phyloP scores from a whole-genome alignment of 305 asterid species.

The Rubia tinctorum region DNA sequence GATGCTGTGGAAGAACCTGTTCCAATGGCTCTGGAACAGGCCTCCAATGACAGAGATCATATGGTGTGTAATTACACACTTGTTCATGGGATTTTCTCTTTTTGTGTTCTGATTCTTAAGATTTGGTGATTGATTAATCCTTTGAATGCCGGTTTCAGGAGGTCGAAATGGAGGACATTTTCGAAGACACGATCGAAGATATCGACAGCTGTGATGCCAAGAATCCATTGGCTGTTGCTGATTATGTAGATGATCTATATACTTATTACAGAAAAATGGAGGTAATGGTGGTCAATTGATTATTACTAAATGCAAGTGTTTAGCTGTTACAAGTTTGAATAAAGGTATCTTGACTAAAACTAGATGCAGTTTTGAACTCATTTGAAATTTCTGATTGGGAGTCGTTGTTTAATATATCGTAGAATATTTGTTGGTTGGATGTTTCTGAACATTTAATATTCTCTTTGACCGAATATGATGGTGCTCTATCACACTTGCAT shows the following conservation, averaged over 20 bases:
- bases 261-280: slow-evolving; percentile 68
- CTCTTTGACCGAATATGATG: neutral
- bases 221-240: slow-evolving; percentile 66
- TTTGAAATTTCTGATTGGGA: slow-evolving; percentile 1
- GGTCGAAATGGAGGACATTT: slow-evolving; percentile 92
- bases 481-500: neutral
- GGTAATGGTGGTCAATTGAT: slow-evolving; percentile 32
- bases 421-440: neutral
- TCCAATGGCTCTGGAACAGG: slow-evolving; percentile 74
- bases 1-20: slow-evolving; percentile 50
- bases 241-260: slow-evolving; percentile 70
- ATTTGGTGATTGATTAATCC: neutral
- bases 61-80: slow-evolving; percentile 31
- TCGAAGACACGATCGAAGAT: slow-evolving; percentile 61
- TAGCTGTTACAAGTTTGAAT: slow-evolving; percentile 4
- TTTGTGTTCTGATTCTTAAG: neutral
- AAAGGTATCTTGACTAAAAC: neutral
- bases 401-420: neutral
- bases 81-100: neutral
- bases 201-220: slow-evolving; percentile 64
- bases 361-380: slow-evolving; percentile 7
- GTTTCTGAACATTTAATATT: neutral
- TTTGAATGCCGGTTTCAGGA: slow-evolving; percentile 32
- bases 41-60: slow-evolving; percentile 37
- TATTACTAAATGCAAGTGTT: neutral